These are phyloP conservation scores for Plectosphaerella sp. DNA, from an alignment of 2,329 filamentous ascomycete genomes.

Conservation along the genomic window DNA sequence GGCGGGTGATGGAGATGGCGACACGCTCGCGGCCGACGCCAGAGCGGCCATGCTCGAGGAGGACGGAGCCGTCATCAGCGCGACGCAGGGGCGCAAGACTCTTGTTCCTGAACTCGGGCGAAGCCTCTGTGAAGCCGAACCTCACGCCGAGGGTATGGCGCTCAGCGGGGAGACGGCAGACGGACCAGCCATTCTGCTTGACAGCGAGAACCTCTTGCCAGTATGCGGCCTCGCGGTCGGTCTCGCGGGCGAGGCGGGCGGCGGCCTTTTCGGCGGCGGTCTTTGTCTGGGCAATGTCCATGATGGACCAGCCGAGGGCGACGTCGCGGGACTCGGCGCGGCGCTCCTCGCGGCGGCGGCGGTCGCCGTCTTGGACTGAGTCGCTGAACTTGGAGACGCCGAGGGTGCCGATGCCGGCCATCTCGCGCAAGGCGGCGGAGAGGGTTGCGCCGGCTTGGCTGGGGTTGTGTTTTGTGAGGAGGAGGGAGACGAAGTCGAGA, in stretches of 20 bases:
- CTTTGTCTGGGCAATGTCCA: constrained; percentile 70
- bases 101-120: constrained; percentile 56
- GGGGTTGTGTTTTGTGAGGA: constrained; percentile 78
- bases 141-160: constrained; percentile 74
- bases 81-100: constrained; percentile 79
- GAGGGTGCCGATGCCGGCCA: constrained; percentile 70
- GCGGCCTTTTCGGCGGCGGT: constrained; percentile 71
- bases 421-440: constrained; percentile 64
- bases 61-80: constrained; percentile 67
- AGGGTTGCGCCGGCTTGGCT: constrained; percentile 66
- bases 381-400: constrained; percentile 62
- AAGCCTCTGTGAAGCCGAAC: constrained; percentile 80
- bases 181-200: constrained; percentile 79
- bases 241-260: constrained; percentile 68
- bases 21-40: constrained; percentile 54
- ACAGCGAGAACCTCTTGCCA: constrained; percentile 84
- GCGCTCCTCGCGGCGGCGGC: constrained; percentile 36
- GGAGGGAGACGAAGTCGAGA: constrained; percentile 77
- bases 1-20: constrained; percentile 60
- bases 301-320: constrained; percentile 69
- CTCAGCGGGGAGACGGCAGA: constrained; percentile 73
- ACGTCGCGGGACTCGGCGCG: constrained; percentile 40
- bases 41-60: constrained; percentile 61
- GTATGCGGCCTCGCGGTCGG: constrained; percentile 76
- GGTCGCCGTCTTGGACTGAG: constrained; percentile 52